A percentile compares a stretch with the other conserved stretches of the same genome.
phyloP scores from a whole-genome alignment of 192 early-diverging fungal species.

The Borealophlyctis nickersoniae region DNA sequence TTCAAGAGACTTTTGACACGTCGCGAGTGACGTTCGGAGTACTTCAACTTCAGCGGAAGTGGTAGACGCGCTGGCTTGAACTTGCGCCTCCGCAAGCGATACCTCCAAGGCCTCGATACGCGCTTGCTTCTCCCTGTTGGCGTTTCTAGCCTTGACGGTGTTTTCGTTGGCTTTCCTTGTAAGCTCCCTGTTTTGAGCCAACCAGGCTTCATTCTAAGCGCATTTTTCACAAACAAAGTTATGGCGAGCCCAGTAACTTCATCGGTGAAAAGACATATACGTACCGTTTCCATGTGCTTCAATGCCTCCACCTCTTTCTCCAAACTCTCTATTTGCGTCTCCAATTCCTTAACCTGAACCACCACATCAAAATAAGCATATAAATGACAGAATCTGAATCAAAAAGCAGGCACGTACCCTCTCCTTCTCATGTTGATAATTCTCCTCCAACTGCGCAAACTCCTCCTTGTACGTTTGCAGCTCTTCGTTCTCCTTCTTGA shows the following conservation, averaged over 20 bases:
- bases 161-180: not conserved
- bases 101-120: too few relatives aligned
- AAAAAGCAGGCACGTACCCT: too few relatives aligned
- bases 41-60: too few relatives aligned
- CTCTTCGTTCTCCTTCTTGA: slow-evolving; percentile 26
- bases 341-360: not conserved
- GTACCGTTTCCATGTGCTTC: too few relatives aligned
- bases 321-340: slow-evolving; percentile 6
- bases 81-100: too few relatives aligned
- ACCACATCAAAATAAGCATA: too few relatives aligned
- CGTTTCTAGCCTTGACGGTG: not conserved
- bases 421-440: too few relatives aligned
- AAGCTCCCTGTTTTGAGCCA: not conserved
- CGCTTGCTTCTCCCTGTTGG: not conserved
- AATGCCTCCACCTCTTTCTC: slow-evolving; percentile 26
- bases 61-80: too few relatives aligned
- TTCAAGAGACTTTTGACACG: too few relatives aligned
- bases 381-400: too few relatives aligned
- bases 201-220: not conserved
- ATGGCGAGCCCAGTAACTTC: not conserved
- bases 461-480: slow-evolving; percentile 16
- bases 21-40: too few relatives aligned
- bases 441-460: slow-evolving; percentile 22
- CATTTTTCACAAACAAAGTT: not conserved
- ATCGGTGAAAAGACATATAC: not conserved